A percentile compares a stretch with the other conserved stretches of the same genome.
These are phyloP conservation scores for Lantana camara DNA, from an alignment of 257 asterid species.

Conservation along the genomic window DNA sequence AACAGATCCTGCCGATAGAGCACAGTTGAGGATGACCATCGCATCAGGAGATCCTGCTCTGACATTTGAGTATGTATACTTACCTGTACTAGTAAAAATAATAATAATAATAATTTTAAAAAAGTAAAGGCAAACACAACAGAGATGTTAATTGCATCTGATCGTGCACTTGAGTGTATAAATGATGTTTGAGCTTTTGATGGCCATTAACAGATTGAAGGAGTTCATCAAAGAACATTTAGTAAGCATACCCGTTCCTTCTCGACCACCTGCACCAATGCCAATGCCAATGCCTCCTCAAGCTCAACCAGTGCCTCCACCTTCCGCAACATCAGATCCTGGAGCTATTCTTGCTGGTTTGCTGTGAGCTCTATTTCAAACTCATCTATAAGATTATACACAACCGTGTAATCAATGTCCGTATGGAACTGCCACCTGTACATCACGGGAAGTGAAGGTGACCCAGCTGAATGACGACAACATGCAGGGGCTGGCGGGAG, in stretches of 20 bases:
- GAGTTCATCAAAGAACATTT: slow-evolving; percentile 85
- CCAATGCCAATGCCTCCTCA: slow-evolving; percentile 55
- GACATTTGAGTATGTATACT: slow-evolving; percentile 72
- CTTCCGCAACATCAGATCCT: slow-evolving; percentile 63
- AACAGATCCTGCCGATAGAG: slow-evolving; percentile 97
- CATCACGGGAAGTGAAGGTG: slow-evolving; percentile 16
- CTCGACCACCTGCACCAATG: slow-evolving; percentile 33
- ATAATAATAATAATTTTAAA: too few relatives aligned
- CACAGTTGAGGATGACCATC: slow-evolving; percentile 85
- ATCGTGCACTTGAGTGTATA: slow-evolving; percentile 11
- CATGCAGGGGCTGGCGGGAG: slow-evolving; percentile 39
- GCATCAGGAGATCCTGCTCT: slow-evolving; percentile 89
- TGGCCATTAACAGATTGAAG: slow-evolving; percentile 56
- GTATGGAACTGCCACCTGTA: slow-evolving; percentile 31
- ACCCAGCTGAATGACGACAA: slow-evolving; percentile 23
- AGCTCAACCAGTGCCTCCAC: slow-evolving; percentile 51
- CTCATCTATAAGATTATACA: slow-evolving; percentile 16
- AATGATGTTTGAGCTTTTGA: slow-evolving; percentile 14
- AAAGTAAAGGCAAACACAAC: too few relatives aligned
- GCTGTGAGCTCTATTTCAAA: slow-evolving; percentile 45
- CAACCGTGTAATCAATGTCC: slow-evolving; percentile 40
- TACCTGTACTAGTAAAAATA: neutral
- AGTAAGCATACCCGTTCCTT: slow-evolving; percentile 55
- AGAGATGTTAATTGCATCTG: slow-evolving; percentile 7
- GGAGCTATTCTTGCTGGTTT: slow-evolving; percentile 85